These are phyloP conservation scores for Hydnum rufescens DNA, from an alignment of 768 basidiomycete species.

Conservation along the genomic window DNA sequence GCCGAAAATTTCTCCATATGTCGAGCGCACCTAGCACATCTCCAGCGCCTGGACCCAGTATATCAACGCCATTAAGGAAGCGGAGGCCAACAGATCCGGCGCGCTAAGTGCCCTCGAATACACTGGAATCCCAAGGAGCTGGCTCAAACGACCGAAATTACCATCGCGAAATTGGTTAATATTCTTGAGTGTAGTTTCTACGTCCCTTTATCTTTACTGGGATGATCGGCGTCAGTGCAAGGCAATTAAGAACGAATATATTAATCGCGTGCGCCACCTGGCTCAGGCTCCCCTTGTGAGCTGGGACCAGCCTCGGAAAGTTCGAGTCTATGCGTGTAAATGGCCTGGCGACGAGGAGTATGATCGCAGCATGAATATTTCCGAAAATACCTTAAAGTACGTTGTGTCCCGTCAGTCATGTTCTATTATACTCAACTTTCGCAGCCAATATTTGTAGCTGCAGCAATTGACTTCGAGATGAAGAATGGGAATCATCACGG, in stretches of 20 bases:
- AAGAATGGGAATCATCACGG: slow-evolving; percentile 66
- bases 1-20: background rate
- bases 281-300: slow-evolving; percentile 46
- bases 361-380: slow-evolving; percentile 73
- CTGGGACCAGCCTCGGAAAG: slow-evolving; percentile 50
- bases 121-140: slow-evolving; percentile 42
- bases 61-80: background rate
- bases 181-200: slow-evolving; percentile 61
- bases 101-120: slow-evolving; percentile 16
- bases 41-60: background rate
- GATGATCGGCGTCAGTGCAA: slow-evolving; percentile 79
- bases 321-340: slow-evolving; percentile 71
- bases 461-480: slow-evolving; percentile 83
- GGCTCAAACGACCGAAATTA: slow-evolving; percentile 69
- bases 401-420: slow-evolving; percentile 8
- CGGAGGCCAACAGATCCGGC: background rate
- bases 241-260: slow-evolving; percentile 53
- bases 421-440: slow-evolving; percentile 1
- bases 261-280: slow-evolving; percentile 61
- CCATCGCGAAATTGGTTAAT: slow-evolving; percentile 92
- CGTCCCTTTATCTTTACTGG: slow-evolving; percentile 49
- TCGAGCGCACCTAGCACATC: background rate
- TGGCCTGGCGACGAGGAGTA: slow-evolving; percentile 94
- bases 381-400: slow-evolving; percentile 91
- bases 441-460: slow-evolving; percentile 85